Evolutionary conservation across 345 rosid species (phyloP).

Genomic region (Hypericum androsaemum): DNA sequence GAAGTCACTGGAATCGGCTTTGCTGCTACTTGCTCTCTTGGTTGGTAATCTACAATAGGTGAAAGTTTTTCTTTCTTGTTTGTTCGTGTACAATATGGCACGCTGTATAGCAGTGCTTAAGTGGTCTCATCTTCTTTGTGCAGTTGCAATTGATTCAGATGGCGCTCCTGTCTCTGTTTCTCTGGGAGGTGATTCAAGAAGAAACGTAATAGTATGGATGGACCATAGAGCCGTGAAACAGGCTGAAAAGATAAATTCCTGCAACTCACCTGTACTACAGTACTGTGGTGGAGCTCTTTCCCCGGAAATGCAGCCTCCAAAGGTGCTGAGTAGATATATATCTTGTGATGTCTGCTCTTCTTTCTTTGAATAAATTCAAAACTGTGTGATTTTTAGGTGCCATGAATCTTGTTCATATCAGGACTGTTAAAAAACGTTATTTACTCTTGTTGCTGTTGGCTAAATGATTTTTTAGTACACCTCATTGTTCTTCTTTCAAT

Average conservation of each 20-base stretch:
- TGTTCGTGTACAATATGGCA: not conserved
- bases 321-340: constrained; percentile 26
- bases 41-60: constrained; percentile 27
- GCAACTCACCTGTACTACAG: constrained; percentile 64
- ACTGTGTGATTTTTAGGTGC: too few species aligned
- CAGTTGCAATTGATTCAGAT: constrained; percentile 95
- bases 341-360: not conserved
- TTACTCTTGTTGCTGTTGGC: too few species aligned
- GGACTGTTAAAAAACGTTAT: too few species aligned
- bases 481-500: too few species aligned
- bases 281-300: constrained; percentile 91
- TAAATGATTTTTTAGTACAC: too few species aligned
- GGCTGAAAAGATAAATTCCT: constrained; percentile 84
- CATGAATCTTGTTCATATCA: too few species aligned
- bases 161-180: constrained; percentile 96
- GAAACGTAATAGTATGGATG: constrained; percentile 95
- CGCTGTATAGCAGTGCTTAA: not conserved
- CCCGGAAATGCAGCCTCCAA: constrained; percentile 95
- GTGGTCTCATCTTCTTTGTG: constrained; percentile 9
- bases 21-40: constrained; percentile 96
- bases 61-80: not conserved
- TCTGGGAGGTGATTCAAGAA: constrained; percentile 92
- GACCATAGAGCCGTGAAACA: constrained; percentile 95
- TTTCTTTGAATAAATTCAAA: not conserved
- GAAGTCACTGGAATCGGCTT: constrained; percentile 74